A percentile compares a stretch with the other conserved stretches of the same genome.
Evolutionary conservation across 2,329 filamentous ascomycete species (phyloP).

Genomic region (Neonectria ditissima): DNA sequence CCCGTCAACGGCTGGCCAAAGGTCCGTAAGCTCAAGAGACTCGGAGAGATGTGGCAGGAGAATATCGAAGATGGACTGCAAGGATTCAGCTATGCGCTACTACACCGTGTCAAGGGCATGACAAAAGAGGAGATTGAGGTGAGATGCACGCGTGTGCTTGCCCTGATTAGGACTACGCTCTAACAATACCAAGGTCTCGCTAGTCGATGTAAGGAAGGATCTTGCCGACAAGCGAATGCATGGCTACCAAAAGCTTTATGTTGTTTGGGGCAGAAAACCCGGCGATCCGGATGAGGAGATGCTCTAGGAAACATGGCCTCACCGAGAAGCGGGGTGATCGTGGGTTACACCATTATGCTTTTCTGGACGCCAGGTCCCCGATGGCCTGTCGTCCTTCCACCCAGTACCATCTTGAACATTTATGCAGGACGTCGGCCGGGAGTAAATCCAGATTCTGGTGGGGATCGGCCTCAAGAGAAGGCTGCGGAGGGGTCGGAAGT

Average conservation of each 20-base stretch:
- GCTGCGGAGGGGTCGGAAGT: no score
- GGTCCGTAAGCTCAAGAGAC: slow-evolving; percentile 53
- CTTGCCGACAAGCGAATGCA: slow-evolving; percentile 58
- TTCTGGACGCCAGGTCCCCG: no score
- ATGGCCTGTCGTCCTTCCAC: no score
- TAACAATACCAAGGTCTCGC: slow-evolving; percentile 51
- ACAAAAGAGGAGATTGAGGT: slow-evolving; percentile 62
- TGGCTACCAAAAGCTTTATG: slow-evolving; percentile 58
- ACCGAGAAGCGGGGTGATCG: no score
- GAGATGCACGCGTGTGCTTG: not conserved
- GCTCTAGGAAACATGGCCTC: no score
- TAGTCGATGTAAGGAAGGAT: slow-evolving; percentile 61
- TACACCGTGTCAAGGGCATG: slow-evolving; percentile 53
- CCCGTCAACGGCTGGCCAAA: slow-evolving; percentile 65
- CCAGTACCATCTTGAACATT: no score
- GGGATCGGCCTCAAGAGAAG: no score
- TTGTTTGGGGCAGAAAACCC: slow-evolving; percentile 64
- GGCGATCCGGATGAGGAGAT: no score
- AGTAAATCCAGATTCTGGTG: no score
- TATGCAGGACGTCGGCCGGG: no score
- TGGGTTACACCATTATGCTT: no score
- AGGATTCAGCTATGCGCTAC: slow-evolving; percentile 54
- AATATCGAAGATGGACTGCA: slow-evolving; percentile 55
- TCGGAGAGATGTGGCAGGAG: slow-evolving; percentile 57
- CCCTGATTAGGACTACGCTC: slow-evolving; percentile 14